A percentile compares a stretch with the other conserved stretches of the same genome.
Evolutionary conservation across 441 rosid species (phyloP).

Genomic region (Flueggea neowawraea): DNA sequence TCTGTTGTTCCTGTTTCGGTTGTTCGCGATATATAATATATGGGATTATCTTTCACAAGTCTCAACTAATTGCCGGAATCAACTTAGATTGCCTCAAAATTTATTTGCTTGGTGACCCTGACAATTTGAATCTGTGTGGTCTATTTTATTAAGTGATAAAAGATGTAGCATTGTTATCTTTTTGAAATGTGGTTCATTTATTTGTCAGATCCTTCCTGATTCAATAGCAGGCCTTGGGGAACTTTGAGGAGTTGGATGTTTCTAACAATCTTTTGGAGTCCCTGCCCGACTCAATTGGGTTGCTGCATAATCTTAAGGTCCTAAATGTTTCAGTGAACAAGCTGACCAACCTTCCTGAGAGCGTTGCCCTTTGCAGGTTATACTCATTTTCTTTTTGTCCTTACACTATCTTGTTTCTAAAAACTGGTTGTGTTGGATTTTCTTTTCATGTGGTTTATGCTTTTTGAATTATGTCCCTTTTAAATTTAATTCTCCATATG

Average conservation of each 20-base stretch:
- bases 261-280: conserved; percentile 64
- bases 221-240: conserved; percentile 61
- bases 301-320: conserved; percentile 56
- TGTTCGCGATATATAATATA: no score
- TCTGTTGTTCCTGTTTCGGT: no score
- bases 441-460: no score
- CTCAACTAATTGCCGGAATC: no score
- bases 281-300: conserved; percentile 77
- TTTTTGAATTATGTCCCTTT: background rate
- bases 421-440: background rate
- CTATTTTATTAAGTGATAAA: no score
- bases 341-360: conserved; percentile 60
- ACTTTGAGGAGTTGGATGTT: conserved; percentile 66
- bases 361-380: conserved; percentile 73
- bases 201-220: conserved; percentile 67
- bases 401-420: background rate
- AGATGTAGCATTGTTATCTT: background rate
- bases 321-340: conserved; percentile 69
- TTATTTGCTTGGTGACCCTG: no score
- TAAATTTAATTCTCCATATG: conserved; percentile 1
- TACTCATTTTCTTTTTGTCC: background rate
- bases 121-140: no score
- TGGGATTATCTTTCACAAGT: no score
- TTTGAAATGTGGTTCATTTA: conserved; percentile 9
- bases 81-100: no score